Evolutionary conservation across 371 early-diverging fungal genomes (phyloP).

Genomic region (Mucor ambiguus): DNA sequence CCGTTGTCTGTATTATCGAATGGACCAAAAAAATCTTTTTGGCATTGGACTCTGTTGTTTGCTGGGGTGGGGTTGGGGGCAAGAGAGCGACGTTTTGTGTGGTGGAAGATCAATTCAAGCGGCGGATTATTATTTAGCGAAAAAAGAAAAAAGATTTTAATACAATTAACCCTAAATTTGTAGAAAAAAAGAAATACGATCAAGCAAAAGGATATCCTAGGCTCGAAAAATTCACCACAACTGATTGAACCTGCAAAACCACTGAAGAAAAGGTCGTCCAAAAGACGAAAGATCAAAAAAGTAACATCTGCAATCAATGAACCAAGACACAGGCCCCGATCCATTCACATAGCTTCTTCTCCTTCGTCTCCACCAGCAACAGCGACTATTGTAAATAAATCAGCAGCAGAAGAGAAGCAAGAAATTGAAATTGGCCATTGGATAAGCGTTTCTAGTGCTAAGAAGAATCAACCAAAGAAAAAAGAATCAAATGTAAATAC

Average conservation of each 20-base stretch:
- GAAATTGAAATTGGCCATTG: background rate
- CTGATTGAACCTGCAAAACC: background rate
- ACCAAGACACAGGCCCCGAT: background rate
- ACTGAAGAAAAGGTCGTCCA: conserved; percentile 3
- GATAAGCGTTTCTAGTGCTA: conserved; percentile 2
- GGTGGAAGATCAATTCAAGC: conserved; percentile 8
- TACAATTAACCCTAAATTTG: conserved; percentile 2
- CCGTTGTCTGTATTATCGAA: background rate
- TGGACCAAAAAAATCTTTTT: background rate
- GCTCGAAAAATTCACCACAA: background rate
- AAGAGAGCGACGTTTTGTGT: background rate
- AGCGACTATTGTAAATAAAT: conserved; percentile 6
- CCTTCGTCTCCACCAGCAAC: background rate
- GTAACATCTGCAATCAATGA: background rate
- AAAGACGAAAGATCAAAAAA: conserved; percentile 11
- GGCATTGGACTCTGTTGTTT: background rate
- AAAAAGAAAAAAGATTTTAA: background rate
- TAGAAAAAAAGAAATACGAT: background rate
- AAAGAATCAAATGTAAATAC: conserved; percentile 5
- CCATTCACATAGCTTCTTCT: background rate
- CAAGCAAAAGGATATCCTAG: background rate
- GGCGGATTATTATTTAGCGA: conserved; percentile 6
- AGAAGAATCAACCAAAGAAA: conserved; percentile 1
- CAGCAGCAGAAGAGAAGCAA: background rate
- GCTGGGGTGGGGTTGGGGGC: conserved; percentile 6